These are phyloP conservation scores for Lizonia empirigonia DNA, from an alignment of 2,329 filamentous ascomycete genomes.

Conservation along the genomic window DNA sequence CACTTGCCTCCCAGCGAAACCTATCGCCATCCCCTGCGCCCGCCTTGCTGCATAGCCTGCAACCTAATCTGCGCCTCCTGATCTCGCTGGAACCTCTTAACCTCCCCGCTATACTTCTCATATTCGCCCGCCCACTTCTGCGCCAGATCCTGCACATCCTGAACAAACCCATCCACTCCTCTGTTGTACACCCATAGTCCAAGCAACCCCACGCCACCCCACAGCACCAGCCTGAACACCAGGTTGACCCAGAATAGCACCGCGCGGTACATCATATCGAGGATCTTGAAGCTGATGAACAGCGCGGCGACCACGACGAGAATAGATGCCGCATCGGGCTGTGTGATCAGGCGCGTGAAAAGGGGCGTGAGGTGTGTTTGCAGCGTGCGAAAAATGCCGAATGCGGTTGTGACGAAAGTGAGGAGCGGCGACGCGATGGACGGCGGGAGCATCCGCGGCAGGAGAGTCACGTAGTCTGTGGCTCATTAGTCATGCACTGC, in stretches of 20 bases:
- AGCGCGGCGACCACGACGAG: slow-evolving; percentile 64
- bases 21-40: slow-evolving; percentile 13
- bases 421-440: slow-evolving; percentile 40
- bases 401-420: slow-evolving; percentile 34
- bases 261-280: slow-evolving; percentile 72
- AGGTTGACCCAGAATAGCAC: slow-evolving; percentile 80
- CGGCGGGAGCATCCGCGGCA: slow-evolving; percentile 41
- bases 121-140: slow-evolving; percentile 49
- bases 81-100: slow-evolving; percentile 31
- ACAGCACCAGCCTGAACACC: slow-evolving; percentile 67
- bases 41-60: slow-evolving; percentile 25
- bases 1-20: not conserved
- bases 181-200: slow-evolving; percentile 64
- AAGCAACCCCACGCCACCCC: slow-evolving; percentile 62
- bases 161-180: slow-evolving; percentile 67
- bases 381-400: slow-evolving; percentile 36
- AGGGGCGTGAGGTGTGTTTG: slow-evolving; percentile 40
- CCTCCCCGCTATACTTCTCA: slow-evolving; percentile 41
- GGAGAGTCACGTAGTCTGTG: slow-evolving; percentile 42
- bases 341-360: slow-evolving; percentile 32
- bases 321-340: slow-evolving; percentile 58
- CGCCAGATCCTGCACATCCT: slow-evolving; percentile 57
- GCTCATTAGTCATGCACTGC: slow-evolving; percentile 15
- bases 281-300: slow-evolving; percentile 67
- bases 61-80: slow-evolving; percentile 35